Evolutionary conservation across 1,284 basidiomycete species (phyloP).

Genomic region (Paramarasmius palmivorus): DNA sequence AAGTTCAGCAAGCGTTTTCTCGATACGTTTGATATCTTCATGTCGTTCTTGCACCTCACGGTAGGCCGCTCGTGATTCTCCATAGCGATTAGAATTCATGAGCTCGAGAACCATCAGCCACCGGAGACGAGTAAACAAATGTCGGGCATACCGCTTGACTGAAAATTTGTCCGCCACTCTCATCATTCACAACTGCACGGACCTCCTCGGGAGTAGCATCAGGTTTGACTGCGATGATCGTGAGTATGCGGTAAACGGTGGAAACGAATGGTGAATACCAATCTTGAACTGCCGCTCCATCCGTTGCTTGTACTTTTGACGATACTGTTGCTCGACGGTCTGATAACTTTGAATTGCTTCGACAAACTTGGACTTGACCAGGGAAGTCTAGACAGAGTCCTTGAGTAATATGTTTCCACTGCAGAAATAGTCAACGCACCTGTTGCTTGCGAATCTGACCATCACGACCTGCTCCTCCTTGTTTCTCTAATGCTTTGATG

Average conservation of each 20-base stretch:
- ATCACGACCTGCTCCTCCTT: constrained; percentile 72
- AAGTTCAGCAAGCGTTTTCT: constrained; percentile 85
- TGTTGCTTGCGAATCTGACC: constrained; percentile 84
- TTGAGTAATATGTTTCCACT: background rate
- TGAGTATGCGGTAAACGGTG: constrained; percentile 6
- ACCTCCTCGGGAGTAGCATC: constrained; percentile 94
- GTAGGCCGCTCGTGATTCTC: constrained; percentile 84
- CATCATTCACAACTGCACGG: constrained; percentile 83
- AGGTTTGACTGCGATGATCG: constrained; percentile 74
- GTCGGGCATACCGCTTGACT: constrained; percentile 78
- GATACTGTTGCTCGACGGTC: constrained; percentile 90
- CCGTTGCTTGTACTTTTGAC: constrained; percentile 91
- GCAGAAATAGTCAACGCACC: constrained; percentile 39
- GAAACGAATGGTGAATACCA: constrained; percentile 43
- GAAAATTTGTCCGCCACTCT: constrained; percentile 88
- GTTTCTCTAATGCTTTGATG: constrained; percentile 77
- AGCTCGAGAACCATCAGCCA: constrained; percentile 48
- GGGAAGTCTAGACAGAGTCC: constrained; percentile 51
- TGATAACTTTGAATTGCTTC: constrained; percentile 89
- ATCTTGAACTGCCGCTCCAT: constrained; percentile 98
- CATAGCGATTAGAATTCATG: constrained; percentile 89
- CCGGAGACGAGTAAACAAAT: background rate
- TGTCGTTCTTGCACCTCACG: constrained; percentile 92
- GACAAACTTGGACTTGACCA: constrained; percentile 81
- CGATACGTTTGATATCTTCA: constrained; percentile 86